A percentile compares a stretch with the other conserved stretches of the same genome.
These are phyloP conservation scores for Moniliella sp. DNA, from an alignment of 1,284 basidiomycete species.

Conservation along the genomic window DNA sequence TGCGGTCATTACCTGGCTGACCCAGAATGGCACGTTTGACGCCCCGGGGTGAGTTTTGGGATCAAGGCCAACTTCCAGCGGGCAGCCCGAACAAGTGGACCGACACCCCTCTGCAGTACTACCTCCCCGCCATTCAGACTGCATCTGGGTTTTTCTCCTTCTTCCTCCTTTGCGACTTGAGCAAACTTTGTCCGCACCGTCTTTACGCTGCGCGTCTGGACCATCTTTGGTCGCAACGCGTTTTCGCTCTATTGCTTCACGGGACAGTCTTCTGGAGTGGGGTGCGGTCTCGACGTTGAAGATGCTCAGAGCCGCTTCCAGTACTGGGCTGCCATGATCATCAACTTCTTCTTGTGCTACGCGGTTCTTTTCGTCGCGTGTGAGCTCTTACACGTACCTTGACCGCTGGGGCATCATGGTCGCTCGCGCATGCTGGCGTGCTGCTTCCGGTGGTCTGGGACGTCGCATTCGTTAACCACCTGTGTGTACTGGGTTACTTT, in stretches of 20 bases:
- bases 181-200: constrained; percentile 11
- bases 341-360: constrained; percentile 16
- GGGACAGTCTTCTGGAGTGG: constrained; percentile 21
- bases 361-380: constrained; percentile 8
- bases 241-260: constrained; percentile 18
- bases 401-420: constrained; percentile 16
- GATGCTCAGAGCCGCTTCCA: constrained; percentile 9
- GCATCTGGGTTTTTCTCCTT: too few species aligned
- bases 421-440: constrained; percentile 17
- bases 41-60: too few species aligned
- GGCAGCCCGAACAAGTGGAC: too few species aligned
- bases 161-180: constrained; percentile 19
- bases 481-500: too few species aligned
- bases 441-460: constrained; percentile 13
- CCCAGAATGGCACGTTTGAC: too few species aligned
- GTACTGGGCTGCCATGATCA: constrained; percentile 19
- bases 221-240: constrained; percentile 15
- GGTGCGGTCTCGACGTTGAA: constrained; percentile 14
- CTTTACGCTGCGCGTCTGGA: constrained; percentile 16
- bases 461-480: too few species aligned
- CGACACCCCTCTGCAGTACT: too few species aligned
- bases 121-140: too few species aligned
- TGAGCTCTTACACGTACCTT: constrained; percentile 15
- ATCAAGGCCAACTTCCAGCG: too few species aligned
- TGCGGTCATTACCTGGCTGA: too few species aligned